These are phyloP conservation scores for Cladosporium velox DNA, from an alignment of 2,329 filamentous ascomycete species.

Conservation along the genomic window DNA sequence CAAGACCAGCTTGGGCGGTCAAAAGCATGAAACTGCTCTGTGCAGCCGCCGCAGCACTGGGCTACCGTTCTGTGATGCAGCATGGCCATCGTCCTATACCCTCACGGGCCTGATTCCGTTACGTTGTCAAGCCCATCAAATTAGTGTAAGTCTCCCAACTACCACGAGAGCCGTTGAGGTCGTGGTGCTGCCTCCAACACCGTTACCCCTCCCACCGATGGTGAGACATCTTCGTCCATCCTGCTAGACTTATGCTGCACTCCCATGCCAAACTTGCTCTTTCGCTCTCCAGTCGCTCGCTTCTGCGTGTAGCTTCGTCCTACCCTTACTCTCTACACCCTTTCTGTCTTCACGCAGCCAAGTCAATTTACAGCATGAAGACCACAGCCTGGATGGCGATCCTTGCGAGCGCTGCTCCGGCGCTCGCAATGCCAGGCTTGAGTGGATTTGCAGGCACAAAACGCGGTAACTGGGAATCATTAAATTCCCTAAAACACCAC, in stretches of 20 bases:
- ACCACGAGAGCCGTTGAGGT: constrained; percentile 13
- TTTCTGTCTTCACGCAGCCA: constrained; percentile 17
- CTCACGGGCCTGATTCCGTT: not conserved
- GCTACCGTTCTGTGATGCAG: not conserved
- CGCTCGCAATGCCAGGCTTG: constrained; percentile 20
- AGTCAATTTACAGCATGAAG: constrained; percentile 20
- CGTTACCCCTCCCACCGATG: constrained; percentile 16
- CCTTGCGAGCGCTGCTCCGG: constrained; percentile 20
- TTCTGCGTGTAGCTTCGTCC: constrained; percentile 22
- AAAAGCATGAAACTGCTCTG: constrained; percentile 5
- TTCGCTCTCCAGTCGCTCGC: constrained; percentile 20
- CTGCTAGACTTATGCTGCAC: constrained; percentile 17
- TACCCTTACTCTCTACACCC: constrained; percentile 13
- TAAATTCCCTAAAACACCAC: constrained; percentile 11
- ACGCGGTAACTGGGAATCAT: constrained; percentile 18
- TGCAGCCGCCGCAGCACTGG: not conserved
- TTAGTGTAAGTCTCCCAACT: constrained; percentile 10
- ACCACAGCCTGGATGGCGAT: constrained; percentile 19
- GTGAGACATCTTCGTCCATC: constrained; percentile 18
- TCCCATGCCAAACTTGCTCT: constrained; percentile 1
- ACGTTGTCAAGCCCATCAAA: constrained; percentile 7
- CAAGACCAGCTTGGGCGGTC: not conserved
- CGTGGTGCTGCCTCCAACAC: not conserved
- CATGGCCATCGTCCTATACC: not conserved
- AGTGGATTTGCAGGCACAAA: constrained; percentile 22